Evolutionary conservation across 2,329 filamentous ascomycete species (phyloP).

Genomic region (Cladosporium sp.): DNA sequence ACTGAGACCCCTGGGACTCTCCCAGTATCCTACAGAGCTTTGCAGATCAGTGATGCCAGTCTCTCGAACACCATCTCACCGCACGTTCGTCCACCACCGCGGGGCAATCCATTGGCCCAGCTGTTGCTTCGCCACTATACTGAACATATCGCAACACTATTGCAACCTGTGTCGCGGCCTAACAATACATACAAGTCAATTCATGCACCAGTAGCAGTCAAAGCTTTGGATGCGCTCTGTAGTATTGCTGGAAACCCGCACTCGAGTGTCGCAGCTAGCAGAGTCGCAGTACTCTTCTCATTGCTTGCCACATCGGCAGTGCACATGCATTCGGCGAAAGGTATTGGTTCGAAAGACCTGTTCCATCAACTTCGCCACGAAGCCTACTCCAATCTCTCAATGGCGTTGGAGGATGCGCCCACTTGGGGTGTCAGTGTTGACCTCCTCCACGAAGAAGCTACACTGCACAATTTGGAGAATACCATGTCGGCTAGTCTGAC

Average conservation of each 20-base stretch:
- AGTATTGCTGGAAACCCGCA: neutral
- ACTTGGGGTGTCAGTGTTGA: neutral
- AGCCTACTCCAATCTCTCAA: slow-evolving; percentile 1
- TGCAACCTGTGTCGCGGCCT: neutral
- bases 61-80: neutral
- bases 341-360: neutral
- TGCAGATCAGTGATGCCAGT: neutral
- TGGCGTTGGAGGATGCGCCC: neutral
- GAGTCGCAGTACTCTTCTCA: neutral
- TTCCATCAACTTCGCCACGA: neutral
- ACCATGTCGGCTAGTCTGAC: neutral
- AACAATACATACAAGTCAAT: neutral
- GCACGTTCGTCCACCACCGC: neutral
- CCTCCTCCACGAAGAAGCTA: neutral
- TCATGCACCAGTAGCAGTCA: neutral
- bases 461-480: neutral
- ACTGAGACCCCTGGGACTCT: neutral
- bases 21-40: neutral
- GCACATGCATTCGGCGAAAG: neutral
- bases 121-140: neutral
- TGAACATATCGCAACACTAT: neutral
- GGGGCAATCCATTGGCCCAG: neutral
- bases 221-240: neutral
- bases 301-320: slow-evolving; percentile 1
- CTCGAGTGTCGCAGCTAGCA: neutral